Percentiles rank a stretch among this genome's conserved stretches.
Conservation (phyloP, 2,329 filamentous ascomycete species). For the Chrysoporthe cubensis region DNA sequence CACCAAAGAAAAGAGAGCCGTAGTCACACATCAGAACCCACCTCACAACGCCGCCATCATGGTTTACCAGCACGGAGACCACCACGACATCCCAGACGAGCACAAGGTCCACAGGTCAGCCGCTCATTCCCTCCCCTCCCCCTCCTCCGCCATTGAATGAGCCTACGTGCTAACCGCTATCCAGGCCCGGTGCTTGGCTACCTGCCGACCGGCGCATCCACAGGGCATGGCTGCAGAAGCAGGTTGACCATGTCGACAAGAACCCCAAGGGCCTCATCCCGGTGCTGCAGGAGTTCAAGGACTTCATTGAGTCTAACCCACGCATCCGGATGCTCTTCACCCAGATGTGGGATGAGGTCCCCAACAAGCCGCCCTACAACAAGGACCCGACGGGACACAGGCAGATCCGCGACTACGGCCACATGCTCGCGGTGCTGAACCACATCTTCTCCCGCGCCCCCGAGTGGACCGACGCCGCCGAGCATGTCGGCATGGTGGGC, state of each 20-base stretch:
- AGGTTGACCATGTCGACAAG: conserved; percentile 59
- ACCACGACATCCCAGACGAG: conserved; percentile 55
- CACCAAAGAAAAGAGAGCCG: too few species aligned
- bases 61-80: conserved; percentile 55
- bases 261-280: conserved; percentile 58
- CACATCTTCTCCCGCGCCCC: conserved; percentile 57
- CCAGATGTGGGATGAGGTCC: conserved; percentile 71
- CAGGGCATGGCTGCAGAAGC: conserved; percentile 62
- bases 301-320: conserved; percentile 66
- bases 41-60: conserved; percentile 38
- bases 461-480: conserved; percentile 56
- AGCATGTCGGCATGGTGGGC: conserved; percentile 55
- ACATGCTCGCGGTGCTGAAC: conserved; percentile 70
- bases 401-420: conserved; percentile 67
- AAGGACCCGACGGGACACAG: conserved; percentile 64
- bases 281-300: conserved; percentile 66
- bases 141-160: neutral
- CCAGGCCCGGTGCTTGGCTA: conserved; percentile 63
- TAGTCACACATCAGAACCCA: neutral
- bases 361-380: conserved; percentile 61
- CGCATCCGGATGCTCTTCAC: conserved; percentile 69
- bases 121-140: neutral
- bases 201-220: conserved; percentile 66
- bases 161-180: conserved; percentile 5
- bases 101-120: conserved; percentile 51